Evolutionary conservation across 2,329 filamentous ascomycete genomes (phyloP).

Genomic region (Botrytis tulipae): DNA sequence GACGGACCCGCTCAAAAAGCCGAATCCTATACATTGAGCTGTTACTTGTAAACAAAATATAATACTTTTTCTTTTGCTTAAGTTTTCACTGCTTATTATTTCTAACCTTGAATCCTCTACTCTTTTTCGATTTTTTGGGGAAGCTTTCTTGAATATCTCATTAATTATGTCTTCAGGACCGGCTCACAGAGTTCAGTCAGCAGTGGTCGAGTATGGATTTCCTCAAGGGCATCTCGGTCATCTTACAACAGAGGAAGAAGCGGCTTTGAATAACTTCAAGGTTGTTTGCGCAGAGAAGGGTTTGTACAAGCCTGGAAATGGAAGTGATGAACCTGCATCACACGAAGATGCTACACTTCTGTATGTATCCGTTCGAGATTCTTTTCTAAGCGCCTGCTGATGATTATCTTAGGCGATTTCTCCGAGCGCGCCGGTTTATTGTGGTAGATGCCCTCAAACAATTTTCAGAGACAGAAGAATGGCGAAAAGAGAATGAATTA

Average conservation of each 20-base stretch:
- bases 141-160: background rate
- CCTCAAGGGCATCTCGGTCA: slow-evolving; percentile 79
- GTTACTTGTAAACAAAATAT: background rate
- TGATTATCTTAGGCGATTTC: slow-evolving; percentile 62
- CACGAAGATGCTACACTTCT: slow-evolving; percentile 74
- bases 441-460: slow-evolving; percentile 75
- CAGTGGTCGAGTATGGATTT: slow-evolving; percentile 51
- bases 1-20: slow-evolving; percentile 11
- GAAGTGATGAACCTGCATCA: slow-evolving; percentile 44
- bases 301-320: slow-evolving; percentile 53
- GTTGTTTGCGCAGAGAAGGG: slow-evolving; percentile 61
- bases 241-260: slow-evolving; percentile 66
- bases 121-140: background rate
- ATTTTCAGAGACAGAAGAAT: slow-evolving; percentile 85
- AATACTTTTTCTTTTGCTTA: background rate
- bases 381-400: slow-evolving; percentile 9
- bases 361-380: slow-evolving; percentile 46
- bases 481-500: slow-evolving; percentile 77
- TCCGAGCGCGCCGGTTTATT: slow-evolving; percentile 80
- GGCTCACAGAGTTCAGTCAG: slow-evolving; percentile 38
- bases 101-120: background rate
- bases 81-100: background rate
- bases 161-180: slow-evolving; percentile 34
- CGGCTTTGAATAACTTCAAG: slow-evolving; percentile 72
- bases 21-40: background rate